Evolutionary conservation across 495 filamentous ascomycete genomes (phyloP), one percentile per base, ranked within the genome.

Genomic region (Neurospora sp.): DNA sequence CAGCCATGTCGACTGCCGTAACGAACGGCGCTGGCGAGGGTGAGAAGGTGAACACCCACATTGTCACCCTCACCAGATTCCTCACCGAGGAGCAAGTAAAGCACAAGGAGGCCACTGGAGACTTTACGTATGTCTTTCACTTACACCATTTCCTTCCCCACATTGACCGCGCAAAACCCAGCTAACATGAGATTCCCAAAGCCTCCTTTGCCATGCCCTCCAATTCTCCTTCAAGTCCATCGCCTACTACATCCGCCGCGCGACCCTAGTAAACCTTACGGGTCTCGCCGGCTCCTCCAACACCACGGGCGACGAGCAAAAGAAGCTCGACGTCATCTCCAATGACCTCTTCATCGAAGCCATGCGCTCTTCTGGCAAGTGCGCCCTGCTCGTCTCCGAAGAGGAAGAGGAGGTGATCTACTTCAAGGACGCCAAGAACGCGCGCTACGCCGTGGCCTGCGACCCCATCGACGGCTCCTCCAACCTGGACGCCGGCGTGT

Each of bases 181-280:
- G 27, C 1, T 22, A 9, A 14, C 3, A 38, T 16, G 61, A 20
- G 31, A 27, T 27, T 27, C 39, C 61, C 9, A 44, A 44, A 97
- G 94, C 77, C 89, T 99, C 35, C 89, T 99, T 71, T 98, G 94
- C 87, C 96, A 99, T 81, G 94, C 96, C 73, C 91, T 99, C 40
- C 96, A 98, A 84, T 98, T 98, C 87, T 93, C 96, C 76, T 99
- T 99, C 90, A 99, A 99, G 86, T 94, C 92, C 71, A 99, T 99
- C 83, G 95, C 96, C 76, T 97, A 98, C 88, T 99, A 98, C 86
- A 99, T 99, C 84, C 94, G 96, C 77, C 90, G 96, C 81, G 94
- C 96, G 38, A 95, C 94, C n/a, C 86, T 99, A 69, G 97, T 98
- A 82, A 97, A 98, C 85, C 89, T 99, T 53, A 94, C 93, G 42